Conservation (phyloP, 225 moss, liverwort and hornwort species). For the Bryoerythrophyllum caledonicum region DNA sequence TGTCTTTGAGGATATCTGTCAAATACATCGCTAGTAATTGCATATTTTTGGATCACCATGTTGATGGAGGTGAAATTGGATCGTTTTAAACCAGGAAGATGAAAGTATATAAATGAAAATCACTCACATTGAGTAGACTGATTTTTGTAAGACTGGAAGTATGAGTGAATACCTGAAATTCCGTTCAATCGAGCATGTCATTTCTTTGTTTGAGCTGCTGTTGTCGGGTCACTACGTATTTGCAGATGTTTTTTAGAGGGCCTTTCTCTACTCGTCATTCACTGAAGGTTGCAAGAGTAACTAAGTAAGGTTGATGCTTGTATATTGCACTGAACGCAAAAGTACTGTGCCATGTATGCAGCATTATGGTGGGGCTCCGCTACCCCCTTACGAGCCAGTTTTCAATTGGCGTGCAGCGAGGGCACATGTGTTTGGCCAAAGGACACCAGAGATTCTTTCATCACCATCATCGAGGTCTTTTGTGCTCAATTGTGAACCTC, state of each 20-base stretch:
- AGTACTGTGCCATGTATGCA: conserved; percentile 51
- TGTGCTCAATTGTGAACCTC: conserved; percentile 16
- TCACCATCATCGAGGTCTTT: conserved; percentile 67
- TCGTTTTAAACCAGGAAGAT: not conserved
- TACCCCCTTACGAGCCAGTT: conserved; percentile 94
- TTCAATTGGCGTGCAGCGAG: conserved; percentile 85
- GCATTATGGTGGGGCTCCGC: conserved; percentile 87
- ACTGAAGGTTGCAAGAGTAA: not conserved
- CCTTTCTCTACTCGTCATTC: conserved; percentile 1
- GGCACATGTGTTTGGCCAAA: conserved; percentile 78
- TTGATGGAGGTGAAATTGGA: not conserved
- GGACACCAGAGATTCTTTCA: conserved; percentile 77
- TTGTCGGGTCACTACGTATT: not conserved
- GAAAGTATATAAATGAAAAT: not conserved
- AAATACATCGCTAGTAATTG: not conserved
- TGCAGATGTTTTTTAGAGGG: conserved; percentile 6
- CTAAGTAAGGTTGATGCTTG: not conserved
- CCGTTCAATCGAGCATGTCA: not conserved
- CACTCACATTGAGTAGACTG: not conserved
- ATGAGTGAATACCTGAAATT: conserved; percentile 3
- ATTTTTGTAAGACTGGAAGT: not conserved
- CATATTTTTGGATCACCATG: not conserved
- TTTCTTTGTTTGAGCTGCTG: not conserved
- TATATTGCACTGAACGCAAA: conserved; percentile 12
- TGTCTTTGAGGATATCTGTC: not conserved